phyloP scores from a whole-genome alignment of 352 stramenopile species.

The Stramenopiles sp. region DNA sequence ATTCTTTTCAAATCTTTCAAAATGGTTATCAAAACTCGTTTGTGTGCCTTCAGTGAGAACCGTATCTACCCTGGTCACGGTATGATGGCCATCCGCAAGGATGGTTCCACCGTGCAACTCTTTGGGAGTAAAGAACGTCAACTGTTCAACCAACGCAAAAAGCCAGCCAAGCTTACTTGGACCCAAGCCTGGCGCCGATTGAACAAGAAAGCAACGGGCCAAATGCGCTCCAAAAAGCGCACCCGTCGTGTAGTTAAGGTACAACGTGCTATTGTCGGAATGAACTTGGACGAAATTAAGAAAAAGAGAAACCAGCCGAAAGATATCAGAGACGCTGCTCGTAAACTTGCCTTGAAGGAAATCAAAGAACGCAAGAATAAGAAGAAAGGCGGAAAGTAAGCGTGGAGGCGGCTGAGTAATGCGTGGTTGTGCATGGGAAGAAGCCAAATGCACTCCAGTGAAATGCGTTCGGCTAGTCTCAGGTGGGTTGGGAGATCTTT shows the following conservation, averaged over 20 bases:
- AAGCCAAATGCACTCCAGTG: no score
- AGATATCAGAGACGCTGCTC: constrained; percentile 61
- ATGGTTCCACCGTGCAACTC: constrained; percentile 83
- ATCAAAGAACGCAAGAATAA: constrained; percentile 59
- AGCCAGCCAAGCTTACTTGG: constrained; percentile 97
- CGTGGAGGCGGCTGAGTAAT: no score
- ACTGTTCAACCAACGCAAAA: constrained; percentile 96
- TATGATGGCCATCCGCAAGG: constrained; percentile 91
- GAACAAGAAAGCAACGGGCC: constrained; percentile 96
- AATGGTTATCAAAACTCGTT: constrained; percentile 57
- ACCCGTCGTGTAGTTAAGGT: constrained; percentile 84
- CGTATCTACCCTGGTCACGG: constrained; percentile 96
- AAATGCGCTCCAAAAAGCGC: constrained; percentile 42
- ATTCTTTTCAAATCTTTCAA: no score
- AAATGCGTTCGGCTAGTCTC: no score
- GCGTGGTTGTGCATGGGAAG: no score
- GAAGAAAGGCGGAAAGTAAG: constrained; percentile 53
- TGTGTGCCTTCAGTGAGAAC: constrained; percentile 61
- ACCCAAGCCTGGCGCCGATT: constrained; percentile 87
- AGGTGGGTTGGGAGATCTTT: no score
- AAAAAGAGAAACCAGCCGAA: constrained; percentile 92
- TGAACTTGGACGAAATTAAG: constrained; percentile 88
- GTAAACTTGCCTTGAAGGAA: constrained; percentile 70
- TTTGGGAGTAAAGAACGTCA: constrained; percentile 90
- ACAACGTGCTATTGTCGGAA: constrained; percentile 85